Evolutionary conservation across 2,329 filamentous ascomycete genomes (phyloP).

Genomic region (Colletotrichum sp.): DNA sequence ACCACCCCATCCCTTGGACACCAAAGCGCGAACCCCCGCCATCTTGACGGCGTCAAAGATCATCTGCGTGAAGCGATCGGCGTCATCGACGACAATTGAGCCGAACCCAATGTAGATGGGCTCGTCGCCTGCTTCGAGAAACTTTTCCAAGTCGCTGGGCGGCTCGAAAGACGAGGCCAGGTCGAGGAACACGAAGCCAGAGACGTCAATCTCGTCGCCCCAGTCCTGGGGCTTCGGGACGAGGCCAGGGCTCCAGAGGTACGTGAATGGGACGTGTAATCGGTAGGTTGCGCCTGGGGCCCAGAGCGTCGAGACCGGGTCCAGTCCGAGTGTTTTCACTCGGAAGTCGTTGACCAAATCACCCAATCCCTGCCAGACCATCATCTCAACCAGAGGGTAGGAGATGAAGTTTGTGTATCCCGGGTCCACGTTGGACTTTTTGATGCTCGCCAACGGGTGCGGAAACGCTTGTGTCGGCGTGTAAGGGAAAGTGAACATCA

Average conservation of each 20-base stretch:
- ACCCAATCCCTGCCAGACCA: constrained; percentile 89
- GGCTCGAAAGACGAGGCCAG: constrained; percentile 67
- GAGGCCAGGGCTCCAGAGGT: constrained; percentile 72
- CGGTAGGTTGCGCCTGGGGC: constrained; percentile 76
- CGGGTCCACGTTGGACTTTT: constrained; percentile 72
- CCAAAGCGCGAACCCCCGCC: constrained; percentile 72
- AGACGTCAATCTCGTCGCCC: constrained; percentile 73
- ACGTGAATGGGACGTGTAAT: constrained; percentile 77
- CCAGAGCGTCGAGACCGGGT: constrained; percentile 79
- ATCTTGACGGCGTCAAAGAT: constrained; percentile 72
- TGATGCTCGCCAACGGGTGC: constrained; percentile 79
- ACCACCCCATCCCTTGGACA: constrained; percentile 79
- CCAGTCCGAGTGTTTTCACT: constrained; percentile 70
- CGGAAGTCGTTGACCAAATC: constrained; percentile 80
- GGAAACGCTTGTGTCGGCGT: constrained; percentile 78
- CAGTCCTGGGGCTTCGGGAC: constrained; percentile 73
- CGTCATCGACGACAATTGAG: constrained; percentile 76
- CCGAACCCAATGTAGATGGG: constrained; percentile 81
- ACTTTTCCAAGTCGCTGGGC: constrained; percentile 58
- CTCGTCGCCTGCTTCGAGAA: constrained; percentile 59
- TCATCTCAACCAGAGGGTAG: constrained; percentile 82
- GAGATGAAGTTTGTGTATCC: constrained; percentile 82
- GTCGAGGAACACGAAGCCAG: constrained; percentile 81
- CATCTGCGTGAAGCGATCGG: constrained; percentile 70
- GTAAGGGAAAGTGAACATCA: constrained; percentile 92